These are phyloP conservation scores for Amniculicola lignicola DNA, from an alignment of 495 filamentous ascomycete species.

Conservation along the genomic window DNA sequence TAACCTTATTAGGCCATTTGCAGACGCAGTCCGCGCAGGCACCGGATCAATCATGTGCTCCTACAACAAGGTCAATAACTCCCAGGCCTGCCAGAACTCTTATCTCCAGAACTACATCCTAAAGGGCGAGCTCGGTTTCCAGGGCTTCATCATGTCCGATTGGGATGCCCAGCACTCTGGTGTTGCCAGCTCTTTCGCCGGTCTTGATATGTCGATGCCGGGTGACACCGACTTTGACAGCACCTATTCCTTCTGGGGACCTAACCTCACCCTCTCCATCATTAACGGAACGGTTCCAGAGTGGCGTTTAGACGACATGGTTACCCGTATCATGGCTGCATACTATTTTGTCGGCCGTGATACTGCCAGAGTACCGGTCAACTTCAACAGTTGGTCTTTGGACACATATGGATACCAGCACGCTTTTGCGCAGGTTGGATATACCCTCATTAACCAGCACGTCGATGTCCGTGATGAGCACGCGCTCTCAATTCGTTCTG, in stretches of 20 bases:
- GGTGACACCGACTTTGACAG: constrained; percentile 76
- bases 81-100: constrained; percentile 66
- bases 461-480: constrained; percentile 82
- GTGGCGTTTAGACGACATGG: constrained; percentile 93
- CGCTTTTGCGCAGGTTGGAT: constrained; percentile 56
- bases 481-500: constrained; percentile 63
- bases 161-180: constrained; percentile 70
- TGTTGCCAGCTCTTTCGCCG: constrained; percentile 72
- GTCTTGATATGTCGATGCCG: constrained; percentile 94
- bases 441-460: constrained; percentile 73
- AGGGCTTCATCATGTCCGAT: constrained; percentile 63
- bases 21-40: constrained; percentile 50
- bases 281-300: constrained; percentile 88
- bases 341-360: constrained; percentile 87
- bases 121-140: constrained; percentile 90
- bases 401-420: constrained; percentile 73
- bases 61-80: constrained; percentile 82
- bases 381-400: constrained; percentile 82
- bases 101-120: constrained; percentile 76
- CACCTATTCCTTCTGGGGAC: constrained; percentile 75
- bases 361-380: constrained; percentile 60
- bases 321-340: constrained; percentile 84
- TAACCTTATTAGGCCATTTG: constrained; percentile 58
- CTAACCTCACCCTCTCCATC: constrained; percentile 80
- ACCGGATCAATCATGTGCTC: constrained; percentile 71